These are phyloP conservation scores for Tripterygium wilfordii DNA, from an alignment of 177 flowering plant species.

Conservation along the genomic window DNA sequence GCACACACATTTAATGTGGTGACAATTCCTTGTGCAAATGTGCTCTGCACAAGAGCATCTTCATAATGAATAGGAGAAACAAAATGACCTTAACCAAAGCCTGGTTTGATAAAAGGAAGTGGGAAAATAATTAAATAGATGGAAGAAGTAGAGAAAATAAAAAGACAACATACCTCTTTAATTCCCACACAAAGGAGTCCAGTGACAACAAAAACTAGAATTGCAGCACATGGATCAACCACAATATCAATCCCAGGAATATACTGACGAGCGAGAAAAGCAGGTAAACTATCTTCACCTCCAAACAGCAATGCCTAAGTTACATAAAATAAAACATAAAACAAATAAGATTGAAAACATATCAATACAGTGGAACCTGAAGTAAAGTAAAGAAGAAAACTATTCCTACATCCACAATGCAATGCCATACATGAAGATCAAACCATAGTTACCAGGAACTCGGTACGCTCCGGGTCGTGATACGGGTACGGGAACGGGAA, in stretches of 20 bases:
- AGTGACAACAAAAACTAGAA: constrained; percentile 72
- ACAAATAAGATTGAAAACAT: background rate
- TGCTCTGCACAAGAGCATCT: constrained; percentile 50
- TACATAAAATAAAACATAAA: constrained; percentile 13
- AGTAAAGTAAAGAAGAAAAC: background rate
- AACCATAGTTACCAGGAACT: too few species aligned
- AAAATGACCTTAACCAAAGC: too few species aligned
- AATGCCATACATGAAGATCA: too few species aligned
- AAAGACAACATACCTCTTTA: constrained; percentile 54
- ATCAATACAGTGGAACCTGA: background rate
- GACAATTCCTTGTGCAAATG: constrained; percentile 68
- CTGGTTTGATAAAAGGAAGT: too few species aligned
- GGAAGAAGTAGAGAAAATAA: background rate
- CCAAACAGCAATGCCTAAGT: constrained; percentile 83
- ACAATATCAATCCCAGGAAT: constrained; percentile 72
- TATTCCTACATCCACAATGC: too few species aligned
- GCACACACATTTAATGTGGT: constrained; percentile 79
- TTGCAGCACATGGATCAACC: constrained; percentile 87
- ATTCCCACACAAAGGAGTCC: constrained; percentile 81
- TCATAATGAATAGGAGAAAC: too few species aligned
- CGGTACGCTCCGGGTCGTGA: too few species aligned
- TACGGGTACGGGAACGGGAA: too few species aligned
- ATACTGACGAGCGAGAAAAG: constrained; percentile 60
- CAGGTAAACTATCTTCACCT: constrained; percentile 58
- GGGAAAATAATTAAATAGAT: background rate